Evolutionary conservation across 2,329 filamentous ascomycete genomes (phyloP), one percentile per base, ranked within the genome.

Genomic region (Coniella vitis): DNA sequence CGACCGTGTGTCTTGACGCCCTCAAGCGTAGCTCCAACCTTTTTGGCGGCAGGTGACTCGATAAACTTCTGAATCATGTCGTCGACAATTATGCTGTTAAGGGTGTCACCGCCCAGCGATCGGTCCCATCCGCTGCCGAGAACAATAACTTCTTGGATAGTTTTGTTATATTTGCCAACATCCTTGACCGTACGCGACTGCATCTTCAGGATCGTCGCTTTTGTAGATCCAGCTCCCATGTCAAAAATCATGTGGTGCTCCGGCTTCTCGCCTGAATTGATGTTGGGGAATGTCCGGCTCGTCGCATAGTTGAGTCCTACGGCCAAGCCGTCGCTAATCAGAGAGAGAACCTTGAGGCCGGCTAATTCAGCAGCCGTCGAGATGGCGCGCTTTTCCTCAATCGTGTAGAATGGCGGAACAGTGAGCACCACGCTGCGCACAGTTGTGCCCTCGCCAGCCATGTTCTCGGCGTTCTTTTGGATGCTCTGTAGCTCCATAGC

Each of bases 231-330:
- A 57, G 93, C 90, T 57, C 93, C 93, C 90, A 98, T 97, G 64
- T 98, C 93, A 62, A 93, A 98, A 25, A 98, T 81, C 65, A 98
- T 71, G 69, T 98, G 89, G 59, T 90, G 81, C 68, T 98, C 93
- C 0, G 93, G 85, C 71, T 90, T 90, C 56, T 79, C 85, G 47
- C 88, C 89, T 47, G 93, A 84, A 48, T 81, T 86, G 52, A 93
- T 74, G 59, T 81, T 89, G 34, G 90, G 89, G 67, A 97, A 98
- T 14, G 86, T 89, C 60, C 93, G 82, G 61, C 81, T 86, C 22
- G 90, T 96, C 38, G 93, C 93, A 66, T 97, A 98, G 70, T 98
- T 94, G 57, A 98, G 70, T 21, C 90, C 93, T 50, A 98, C 91
- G 29, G 93, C 90, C 54, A 96, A 70, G 14, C 90, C 90, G 63